Evolutionary conservation across 208 protist species (phyloP).

Genomic region (Wallacemonas sp.): DNA sequence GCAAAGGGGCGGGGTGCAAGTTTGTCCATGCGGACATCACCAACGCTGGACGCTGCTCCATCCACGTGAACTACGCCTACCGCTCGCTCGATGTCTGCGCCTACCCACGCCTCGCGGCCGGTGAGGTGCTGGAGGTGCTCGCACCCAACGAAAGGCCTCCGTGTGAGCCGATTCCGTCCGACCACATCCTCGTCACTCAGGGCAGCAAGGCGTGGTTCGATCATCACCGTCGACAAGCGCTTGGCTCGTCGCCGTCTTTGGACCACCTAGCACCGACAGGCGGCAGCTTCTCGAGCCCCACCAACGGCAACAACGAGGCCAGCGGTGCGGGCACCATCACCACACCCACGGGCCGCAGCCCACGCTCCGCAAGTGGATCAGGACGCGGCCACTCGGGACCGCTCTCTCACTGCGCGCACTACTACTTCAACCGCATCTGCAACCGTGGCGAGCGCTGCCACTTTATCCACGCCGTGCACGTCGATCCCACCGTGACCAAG

Average conservation of each 20-base stretch:
- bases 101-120: constrained; percentile 56
- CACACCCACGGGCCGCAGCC: neutral
- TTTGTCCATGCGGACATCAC: constrained; percentile 77
- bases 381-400: constrained; percentile 1
- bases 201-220: constrained; percentile 38
- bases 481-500: constrained; percentile 63
- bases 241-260: too few species aligned
- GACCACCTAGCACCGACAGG: too few species aligned
- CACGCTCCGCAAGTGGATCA: neutral
- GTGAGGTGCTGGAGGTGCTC: constrained; percentile 45
- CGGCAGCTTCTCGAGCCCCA: neutral
- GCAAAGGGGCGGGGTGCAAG: constrained; percentile 54
- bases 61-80: constrained; percentile 87
- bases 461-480: constrained; percentile 76
- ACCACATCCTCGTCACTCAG: constrained; percentile 59
- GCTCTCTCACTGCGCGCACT: constrained; percentile 82
- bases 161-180: constrained; percentile 40
- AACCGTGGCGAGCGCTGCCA: constrained; percentile 71
- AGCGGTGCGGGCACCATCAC: neutral
- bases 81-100: constrained; percentile 40
- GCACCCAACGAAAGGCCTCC: constrained; percentile 62
- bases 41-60: constrained; percentile 24
- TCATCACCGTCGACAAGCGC: neutral
- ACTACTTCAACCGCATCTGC: constrained; percentile 87
- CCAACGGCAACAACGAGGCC: neutral